phyloP scores from a whole-genome alignment of 306 rosid genomes.

The Cicer chorassanicum region DNA sequence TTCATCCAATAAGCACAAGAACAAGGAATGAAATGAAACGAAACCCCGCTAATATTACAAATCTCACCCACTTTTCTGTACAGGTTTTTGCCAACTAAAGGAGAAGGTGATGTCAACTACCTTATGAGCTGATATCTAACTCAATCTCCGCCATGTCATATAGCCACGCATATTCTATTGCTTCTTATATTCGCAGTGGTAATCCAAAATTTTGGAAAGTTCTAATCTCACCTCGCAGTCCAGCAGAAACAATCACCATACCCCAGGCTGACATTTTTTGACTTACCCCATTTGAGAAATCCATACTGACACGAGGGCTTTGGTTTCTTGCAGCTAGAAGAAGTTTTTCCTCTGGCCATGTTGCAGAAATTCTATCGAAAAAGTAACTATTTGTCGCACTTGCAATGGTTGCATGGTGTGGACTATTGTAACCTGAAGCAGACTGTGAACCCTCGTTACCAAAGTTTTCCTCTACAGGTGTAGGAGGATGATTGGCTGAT shows the following conservation, averaged over 20 bases:
- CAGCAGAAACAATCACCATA: slow-evolving; percentile 94
- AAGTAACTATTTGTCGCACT: slow-evolving; percentile 85
- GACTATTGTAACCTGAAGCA: slow-evolving; percentile 67
- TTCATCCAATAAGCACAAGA: slow-evolving; percentile 64
- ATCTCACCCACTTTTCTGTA: slow-evolving; percentile 83
- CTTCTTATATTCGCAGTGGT: slow-evolving; percentile 73
- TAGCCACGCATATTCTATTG: slow-evolving; percentile 39
- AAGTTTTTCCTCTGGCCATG: slow-evolving; percentile 96
- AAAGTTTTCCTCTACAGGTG: slow-evolving; percentile 80
- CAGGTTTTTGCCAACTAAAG: slow-evolving; percentile 61
- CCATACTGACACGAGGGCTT: slow-evolving; percentile 81
- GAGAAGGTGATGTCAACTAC: slow-evolving; percentile 49
- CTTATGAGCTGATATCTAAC: slow-evolving; percentile 47
- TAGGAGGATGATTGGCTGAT: slow-evolving; percentile 89
- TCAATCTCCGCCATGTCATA: slow-evolving; percentile 47
- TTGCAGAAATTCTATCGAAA: slow-evolving; percentile 90
- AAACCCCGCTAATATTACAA: slow-evolving; percentile 78
- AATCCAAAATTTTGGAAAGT: slow-evolving; percentile 95
- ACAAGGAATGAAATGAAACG: slow-evolving; percentile 66
- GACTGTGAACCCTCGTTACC: slow-evolving; percentile 58
- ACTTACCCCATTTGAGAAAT: slow-evolving; percentile 59
- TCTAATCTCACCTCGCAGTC: slow-evolving; percentile 88
- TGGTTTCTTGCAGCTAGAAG: slow-evolving; percentile 60
- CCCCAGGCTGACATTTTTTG: slow-evolving; percentile 88
- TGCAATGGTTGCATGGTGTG: slow-evolving; percentile 81